Evolutionary conservation across 352 stramenopile genomes (phyloP).

Genomic region (Albugo laibachii): DNA sequence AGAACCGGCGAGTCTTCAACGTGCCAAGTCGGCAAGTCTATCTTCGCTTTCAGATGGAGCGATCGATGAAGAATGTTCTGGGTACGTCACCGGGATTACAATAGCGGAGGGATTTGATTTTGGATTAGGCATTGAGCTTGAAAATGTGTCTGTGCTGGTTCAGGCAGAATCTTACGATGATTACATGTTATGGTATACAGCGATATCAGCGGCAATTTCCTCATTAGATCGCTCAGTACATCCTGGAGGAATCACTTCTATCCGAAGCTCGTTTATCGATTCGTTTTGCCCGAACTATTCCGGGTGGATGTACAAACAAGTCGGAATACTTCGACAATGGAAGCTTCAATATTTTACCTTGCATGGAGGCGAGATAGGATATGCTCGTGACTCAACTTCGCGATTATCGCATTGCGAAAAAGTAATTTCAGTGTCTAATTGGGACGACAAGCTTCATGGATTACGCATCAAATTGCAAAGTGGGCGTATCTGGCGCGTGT

Average conservation of each 20-base stretch:
- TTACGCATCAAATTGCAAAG: constrained; percentile 44
- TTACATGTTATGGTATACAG: constrained; percentile 64
- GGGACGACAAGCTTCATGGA: constrained; percentile 45
- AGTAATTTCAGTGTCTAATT: constrained; percentile 35
- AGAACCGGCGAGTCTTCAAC: constrained; percentile 8
- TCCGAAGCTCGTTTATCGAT: constrained; percentile 4
- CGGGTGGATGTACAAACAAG: constrained; percentile 60
- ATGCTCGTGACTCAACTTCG: constrained; percentile 53
- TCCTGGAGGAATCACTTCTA: constrained; percentile 6
- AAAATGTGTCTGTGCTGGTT: constrained; percentile 43
- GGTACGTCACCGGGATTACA: constrained; percentile 42
- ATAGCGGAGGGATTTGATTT: constrained; percentile 53
- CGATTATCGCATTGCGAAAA: constrained; percentile 33
- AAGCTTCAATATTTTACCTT: constrained; percentile 69
- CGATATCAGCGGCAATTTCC: constrained; percentile 16
- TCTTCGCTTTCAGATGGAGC: no score
- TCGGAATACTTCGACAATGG: constrained; percentile 60
- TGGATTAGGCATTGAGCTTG: constrained; percentile 47
- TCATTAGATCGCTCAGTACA: not conserved
- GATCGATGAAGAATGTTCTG: constrained; percentile 26
- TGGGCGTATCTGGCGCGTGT: constrained; percentile 41
- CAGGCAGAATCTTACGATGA: constrained; percentile 68
- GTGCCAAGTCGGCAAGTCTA: not conserved
- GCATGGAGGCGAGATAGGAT: constrained; percentile 48
- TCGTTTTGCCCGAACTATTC: constrained; percentile 26